Conservation (phyloP, 345 rosid species). For the Populus nigra region DNA sequence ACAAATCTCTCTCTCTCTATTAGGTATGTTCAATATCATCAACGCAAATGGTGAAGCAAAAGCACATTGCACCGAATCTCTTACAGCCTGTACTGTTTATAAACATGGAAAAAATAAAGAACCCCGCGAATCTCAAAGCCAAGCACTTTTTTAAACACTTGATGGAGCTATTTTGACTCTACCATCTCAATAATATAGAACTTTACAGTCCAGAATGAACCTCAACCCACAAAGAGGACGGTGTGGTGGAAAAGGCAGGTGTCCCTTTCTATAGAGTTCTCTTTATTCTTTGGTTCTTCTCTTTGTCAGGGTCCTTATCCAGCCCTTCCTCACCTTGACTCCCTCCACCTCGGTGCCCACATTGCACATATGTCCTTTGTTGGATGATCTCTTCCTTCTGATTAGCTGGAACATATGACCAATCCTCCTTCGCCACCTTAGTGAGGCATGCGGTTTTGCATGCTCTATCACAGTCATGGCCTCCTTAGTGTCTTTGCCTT, state of each 20-base stretch:
- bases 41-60: not conserved
- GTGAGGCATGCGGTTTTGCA: slow-evolving; percentile 49
- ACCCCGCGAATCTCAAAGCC: slow-evolving; percentile 31
- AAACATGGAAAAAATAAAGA: slow-evolving; percentile 23
- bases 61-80: slow-evolving; percentile 14
- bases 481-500: slow-evolving; percentile 2
- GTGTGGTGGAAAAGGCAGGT: slow-evolving; percentile 20
- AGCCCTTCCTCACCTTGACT: slow-evolving; percentile 71
- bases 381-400: slow-evolving; percentile 75
- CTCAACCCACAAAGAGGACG: slow-evolving; percentile 29
- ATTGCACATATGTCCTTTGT: slow-evolving; percentile 55
- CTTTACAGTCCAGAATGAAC: slow-evolving; percentile 32
- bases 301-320: slow-evolving; percentile 85
- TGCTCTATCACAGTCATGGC: slow-evolving; percentile 65
- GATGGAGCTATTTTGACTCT: slow-evolving; percentile 45
- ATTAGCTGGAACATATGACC: slow-evolving; percentile 78
- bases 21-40: not conserved
- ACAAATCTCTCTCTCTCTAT: not conserved
- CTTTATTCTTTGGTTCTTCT: slow-evolving; percentile 50
- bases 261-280: slow-evolving; percentile 21
- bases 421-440: slow-evolving; percentile 88
- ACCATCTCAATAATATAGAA: slow-evolving; percentile 33
- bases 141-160: slow-evolving; percentile 15
- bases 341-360: slow-evolving; percentile 72
- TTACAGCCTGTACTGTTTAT: slow-evolving; percentile 29